These are phyloP conservation scores for Saccharomycopsis hybrid DNA, from an alignment of 1,139 yeast genomes.

Conservation along the genomic window DNA sequence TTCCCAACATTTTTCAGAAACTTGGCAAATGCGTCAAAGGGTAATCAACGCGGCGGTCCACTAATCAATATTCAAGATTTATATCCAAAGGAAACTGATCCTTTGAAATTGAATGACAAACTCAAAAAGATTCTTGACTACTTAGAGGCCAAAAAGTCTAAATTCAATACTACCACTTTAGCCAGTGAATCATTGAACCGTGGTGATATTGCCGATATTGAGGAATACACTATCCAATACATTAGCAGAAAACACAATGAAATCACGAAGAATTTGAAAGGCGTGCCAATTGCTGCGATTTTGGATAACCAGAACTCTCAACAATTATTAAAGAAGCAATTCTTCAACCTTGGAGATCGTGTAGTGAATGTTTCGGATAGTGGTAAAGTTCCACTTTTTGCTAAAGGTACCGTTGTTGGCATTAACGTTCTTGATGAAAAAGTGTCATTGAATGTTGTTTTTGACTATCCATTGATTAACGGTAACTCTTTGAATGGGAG, in stretches of 20 bases:
- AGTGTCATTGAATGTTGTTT: constrained; percentile 61
- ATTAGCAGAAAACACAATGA: constrained; percentile 37
- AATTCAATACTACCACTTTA: constrained; percentile 59
- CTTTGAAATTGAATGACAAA: constrained; percentile 33
- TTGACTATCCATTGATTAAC: constrained; percentile 76
- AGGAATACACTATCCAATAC: constrained; percentile 49
- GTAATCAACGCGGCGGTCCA: background rate
- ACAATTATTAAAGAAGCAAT: constrained; percentile 66
- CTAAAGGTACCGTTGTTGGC: constrained; percentile 89
- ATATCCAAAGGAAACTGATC: constrained; percentile 37
- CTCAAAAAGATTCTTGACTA: constrained; percentile 44
- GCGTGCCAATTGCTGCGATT: constrained; percentile 82
- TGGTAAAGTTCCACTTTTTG: constrained; percentile 83
- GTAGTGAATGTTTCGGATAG: constrained; percentile 79
- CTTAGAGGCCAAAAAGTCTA: constrained; percentile 50
- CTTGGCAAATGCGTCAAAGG: constrained; percentile 20
- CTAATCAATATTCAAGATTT: constrained; percentile 38
- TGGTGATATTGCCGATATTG: constrained; percentile 62
- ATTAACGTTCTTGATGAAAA: constrained; percentile 28
- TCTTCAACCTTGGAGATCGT: constrained; percentile 82
- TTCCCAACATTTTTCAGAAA: constrained; percentile 58
- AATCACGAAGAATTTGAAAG: constrained; percentile 55
- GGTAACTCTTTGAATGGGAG: constrained; percentile 81
- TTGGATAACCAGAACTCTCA: constrained; percentile 70
- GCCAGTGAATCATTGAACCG: constrained; percentile 77